Conservation (phyloP, 2,329 filamentous ascomycete species). For the Xylaria sp. region DNA sequence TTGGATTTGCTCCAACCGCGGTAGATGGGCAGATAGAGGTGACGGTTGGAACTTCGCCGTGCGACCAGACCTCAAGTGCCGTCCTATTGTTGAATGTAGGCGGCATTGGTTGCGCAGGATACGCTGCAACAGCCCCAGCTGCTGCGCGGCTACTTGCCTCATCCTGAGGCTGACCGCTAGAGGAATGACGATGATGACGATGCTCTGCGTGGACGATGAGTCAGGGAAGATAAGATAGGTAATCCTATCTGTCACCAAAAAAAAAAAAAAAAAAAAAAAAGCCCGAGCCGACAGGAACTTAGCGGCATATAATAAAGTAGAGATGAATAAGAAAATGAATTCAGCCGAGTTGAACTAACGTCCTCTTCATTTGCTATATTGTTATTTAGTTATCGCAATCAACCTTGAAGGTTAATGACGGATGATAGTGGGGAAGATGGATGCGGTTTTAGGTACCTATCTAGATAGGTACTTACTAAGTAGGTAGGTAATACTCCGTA, state of each 20-base stretch:
- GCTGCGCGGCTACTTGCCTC: constrained; percentile 44
- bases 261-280: background rate
- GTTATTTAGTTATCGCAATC: background rate
- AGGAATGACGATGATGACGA: background rate
- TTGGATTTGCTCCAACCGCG: constrained; percentile 34
- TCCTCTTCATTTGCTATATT: background rate
- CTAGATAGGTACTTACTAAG: too few relatives aligned
- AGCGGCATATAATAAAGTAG: background rate
- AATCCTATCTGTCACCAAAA: background rate
- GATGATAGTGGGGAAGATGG: constrained; percentile 17
- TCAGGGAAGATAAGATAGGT: background rate
- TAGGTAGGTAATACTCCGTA: too few relatives aligned
- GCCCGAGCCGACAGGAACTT: too few relatives aligned
- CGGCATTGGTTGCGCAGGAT: constrained; percentile 30
- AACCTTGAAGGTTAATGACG: background rate
- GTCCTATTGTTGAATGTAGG: constrained; percentile 33
- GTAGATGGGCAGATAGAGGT: constrained; percentile 4
- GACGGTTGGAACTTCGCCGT: background rate
- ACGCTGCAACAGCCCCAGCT: constrained; percentile 43
- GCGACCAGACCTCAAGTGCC: constrained; percentile 24
- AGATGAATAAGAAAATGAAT: background rate
- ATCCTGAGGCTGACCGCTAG: constrained; percentile 37
- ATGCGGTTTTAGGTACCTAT: too few relatives aligned
- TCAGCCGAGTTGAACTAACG: constrained; percentile 12
- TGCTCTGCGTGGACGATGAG: background rate